phyloP scores from a whole-genome alignment of 768 basidiomycete species.

The Auriculariales sp. region DNA sequence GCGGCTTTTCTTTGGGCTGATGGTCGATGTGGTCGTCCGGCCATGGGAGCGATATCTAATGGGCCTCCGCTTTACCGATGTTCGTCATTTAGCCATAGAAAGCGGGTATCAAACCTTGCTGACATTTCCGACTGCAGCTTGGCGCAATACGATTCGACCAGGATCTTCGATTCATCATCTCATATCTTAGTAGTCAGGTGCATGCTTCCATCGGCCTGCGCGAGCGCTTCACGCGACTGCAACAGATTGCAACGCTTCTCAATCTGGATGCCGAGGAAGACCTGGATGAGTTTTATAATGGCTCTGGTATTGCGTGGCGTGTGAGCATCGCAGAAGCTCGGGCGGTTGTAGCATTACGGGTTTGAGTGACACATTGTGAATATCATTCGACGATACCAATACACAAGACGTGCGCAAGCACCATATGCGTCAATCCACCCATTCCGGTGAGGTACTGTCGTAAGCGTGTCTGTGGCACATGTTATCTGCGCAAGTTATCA shows the following conservation, averaged over 20 bases:
- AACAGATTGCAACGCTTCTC: slow-evolving; percentile 84
- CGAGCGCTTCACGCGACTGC: slow-evolving; percentile 82
- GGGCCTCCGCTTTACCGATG: slow-evolving; percentile 78
- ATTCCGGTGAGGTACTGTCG: no score
- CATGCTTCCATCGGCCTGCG: slow-evolving; percentile 79
- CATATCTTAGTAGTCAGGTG: slow-evolving; percentile 78
- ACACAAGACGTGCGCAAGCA: no score
- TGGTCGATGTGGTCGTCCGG: slow-evolving; percentile 75
- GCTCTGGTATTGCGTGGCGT: slow-evolving; percentile 85
- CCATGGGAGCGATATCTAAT: slow-evolving; percentile 89
- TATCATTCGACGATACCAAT: no score
- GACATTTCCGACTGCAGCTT: slow-evolving; percentile 36
- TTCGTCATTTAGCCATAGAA: slow-evolving; percentile 17
- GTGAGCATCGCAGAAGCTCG: slow-evolving; percentile 65
- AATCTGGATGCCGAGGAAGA: slow-evolving; percentile 92
- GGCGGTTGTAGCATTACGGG: slow-evolving; percentile 45
- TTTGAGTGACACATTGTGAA: slow-evolving; percentile 8
- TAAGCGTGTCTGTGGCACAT: no score
- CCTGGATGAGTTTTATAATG: slow-evolving; percentile 86
- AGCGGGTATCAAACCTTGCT: background rate
- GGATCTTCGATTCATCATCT: slow-evolving; percentile 71
- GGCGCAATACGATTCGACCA: slow-evolving; percentile 93
- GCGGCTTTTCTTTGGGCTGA: slow-evolving; percentile 69
- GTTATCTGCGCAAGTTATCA: slow-evolving; percentile 54
- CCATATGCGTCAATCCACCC: no score